Conservation (phyloP, 2,329 filamentous ascomycete genomes). For the Akanthomyces uredinophilus region DNA sequence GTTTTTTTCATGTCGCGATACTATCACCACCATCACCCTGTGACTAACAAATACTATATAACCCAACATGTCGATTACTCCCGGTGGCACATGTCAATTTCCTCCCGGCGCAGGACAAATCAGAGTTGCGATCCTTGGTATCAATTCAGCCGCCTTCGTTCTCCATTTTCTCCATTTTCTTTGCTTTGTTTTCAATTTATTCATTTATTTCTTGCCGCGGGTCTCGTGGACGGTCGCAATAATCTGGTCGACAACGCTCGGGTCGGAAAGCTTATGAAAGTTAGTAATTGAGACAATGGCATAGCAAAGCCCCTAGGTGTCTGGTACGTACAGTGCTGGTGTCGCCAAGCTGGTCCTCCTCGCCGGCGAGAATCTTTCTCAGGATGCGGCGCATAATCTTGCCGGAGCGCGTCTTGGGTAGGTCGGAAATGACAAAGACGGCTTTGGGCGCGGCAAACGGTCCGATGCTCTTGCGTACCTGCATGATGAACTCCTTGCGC, state of each 20-base stretch:
- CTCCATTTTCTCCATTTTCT: neutral
- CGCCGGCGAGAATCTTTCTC: conserved; percentile 93
- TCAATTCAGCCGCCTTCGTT: neutral
- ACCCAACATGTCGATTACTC: neutral
- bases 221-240: conserved; percentile 70
- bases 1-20: too few relatives aligned
- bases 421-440: conserved; percentile 83
- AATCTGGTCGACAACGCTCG: conserved; percentile 77
- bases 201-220: conserved; percentile 42
- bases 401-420: conserved; percentile 94
- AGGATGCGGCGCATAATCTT: conserved; percentile 99
- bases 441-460: conserved; percentile 96
- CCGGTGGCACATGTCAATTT: neutral
- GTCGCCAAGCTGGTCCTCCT: conserved; percentile 95
- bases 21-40: too few relatives aligned
- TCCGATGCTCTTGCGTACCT: conserved; percentile 95
- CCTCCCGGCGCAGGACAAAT: neutral
- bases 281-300: neutral
- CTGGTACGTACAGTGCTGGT: conserved; percentile 69
- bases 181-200: neutral
- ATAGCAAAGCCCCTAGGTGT: neutral
- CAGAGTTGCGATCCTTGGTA: conserved; percentile 8
- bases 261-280: conserved; percentile 66
- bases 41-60: neutral
- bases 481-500: conserved; percentile 87